phyloP scores from a whole-genome alignment of 805 yeast species.

The Komagataella pseudopastoris region DNA sequence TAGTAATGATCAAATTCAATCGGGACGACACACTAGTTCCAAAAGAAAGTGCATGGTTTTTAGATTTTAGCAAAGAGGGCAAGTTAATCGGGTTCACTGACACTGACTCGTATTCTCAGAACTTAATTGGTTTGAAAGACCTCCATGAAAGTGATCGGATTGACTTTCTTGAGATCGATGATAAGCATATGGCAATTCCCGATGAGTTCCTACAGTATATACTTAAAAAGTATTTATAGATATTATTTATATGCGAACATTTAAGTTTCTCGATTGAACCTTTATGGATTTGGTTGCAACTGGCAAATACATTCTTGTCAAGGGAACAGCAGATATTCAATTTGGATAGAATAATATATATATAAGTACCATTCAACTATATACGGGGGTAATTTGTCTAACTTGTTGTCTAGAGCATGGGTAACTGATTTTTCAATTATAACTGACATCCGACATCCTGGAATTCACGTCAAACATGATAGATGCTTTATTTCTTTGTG shows the following conservation, averaged over 20 bases:
- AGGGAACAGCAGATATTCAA: too few relatives aligned
- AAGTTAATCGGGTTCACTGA: slow-evolving; percentile 27
- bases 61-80: slow-evolving; percentile 36
- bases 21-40: slow-evolving; percentile 64
- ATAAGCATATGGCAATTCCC: slow-evolving; percentile 52
- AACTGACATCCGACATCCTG: not conserved
- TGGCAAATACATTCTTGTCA: too few relatives aligned
- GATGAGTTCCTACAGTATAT: slow-evolving; percentile 16
- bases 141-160: slow-evolving; percentile 30
- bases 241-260: not conserved
- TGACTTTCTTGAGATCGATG: slow-evolving; percentile 37
- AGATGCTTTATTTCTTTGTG: not conserved
- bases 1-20: slow-evolving; percentile 47
- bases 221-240: not conserved
- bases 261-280: not conserved
- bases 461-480: not conserved
- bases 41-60: slow-evolving; percentile 57
- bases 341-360: too few relatives aligned
- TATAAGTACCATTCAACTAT: too few relatives aligned
- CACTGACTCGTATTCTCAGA: slow-evolving; percentile 35
- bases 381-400: too few relatives aligned
- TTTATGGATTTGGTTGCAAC: too few relatives aligned
- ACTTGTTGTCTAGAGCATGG: too few relatives aligned
- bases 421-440: too few relatives aligned
- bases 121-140: slow-evolving; percentile 44